phyloP scores from a whole-genome alignment of 1,139 yeast genomes.

The Geotrichum cucujoidarum region DNA sequence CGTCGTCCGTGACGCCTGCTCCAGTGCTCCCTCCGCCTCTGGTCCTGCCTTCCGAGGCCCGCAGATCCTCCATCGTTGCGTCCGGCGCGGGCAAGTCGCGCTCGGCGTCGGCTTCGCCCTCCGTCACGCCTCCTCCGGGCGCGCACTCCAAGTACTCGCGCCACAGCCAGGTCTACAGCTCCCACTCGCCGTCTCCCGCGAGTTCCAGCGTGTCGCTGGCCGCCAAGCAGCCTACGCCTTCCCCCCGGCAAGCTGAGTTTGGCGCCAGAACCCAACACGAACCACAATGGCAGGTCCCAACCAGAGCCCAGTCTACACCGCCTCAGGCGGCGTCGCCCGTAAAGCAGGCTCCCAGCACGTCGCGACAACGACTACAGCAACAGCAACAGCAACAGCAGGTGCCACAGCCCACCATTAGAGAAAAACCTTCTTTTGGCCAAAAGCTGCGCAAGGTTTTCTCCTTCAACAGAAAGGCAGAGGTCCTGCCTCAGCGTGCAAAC shows the following conservation, averaged over 20 bases:
- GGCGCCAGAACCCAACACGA: neutral
- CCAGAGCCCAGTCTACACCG: slow-evolving; percentile 7
- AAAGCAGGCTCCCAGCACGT: slow-evolving; percentile 4
- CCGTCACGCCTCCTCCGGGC: slow-evolving; percentile 15
- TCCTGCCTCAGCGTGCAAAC: slow-evolving; percentile 4
- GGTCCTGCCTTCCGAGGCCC: slow-evolving; percentile 32
- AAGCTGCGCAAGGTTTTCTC: slow-evolving; percentile 29
- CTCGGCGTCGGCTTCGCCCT: slow-evolving; percentile 19
- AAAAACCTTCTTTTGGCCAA: slow-evolving; percentile 21
- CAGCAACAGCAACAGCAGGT: slow-evolving; percentile 1
- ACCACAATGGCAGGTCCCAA: no score
- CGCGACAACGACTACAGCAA: neutral
- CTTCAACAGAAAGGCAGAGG: slow-evolving; percentile 22
- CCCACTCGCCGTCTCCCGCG: slow-evolving; percentile 16
- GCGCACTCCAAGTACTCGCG: slow-evolving; percentile 8
- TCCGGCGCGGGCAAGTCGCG: slow-evolving; percentile 20
- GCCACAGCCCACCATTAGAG: slow-evolving; percentile 10
- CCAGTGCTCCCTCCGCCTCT: slow-evolving; percentile 22
- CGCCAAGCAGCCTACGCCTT: slow-evolving; percentile 1
- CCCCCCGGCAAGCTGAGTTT: slow-evolving; percentile 6
- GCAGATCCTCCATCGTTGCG: slow-evolving; percentile 28
- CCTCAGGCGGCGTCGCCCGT: slow-evolving; percentile 13
- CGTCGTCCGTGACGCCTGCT: slow-evolving; percentile 13
- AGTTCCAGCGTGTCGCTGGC: slow-evolving; percentile 14
- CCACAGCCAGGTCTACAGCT: slow-evolving; percentile 15